These are phyloP conservation scores for Xanthoconium purpureum DNA, from an alignment of 768 basidiomycete genomes.

Conservation along the genomic window DNA sequence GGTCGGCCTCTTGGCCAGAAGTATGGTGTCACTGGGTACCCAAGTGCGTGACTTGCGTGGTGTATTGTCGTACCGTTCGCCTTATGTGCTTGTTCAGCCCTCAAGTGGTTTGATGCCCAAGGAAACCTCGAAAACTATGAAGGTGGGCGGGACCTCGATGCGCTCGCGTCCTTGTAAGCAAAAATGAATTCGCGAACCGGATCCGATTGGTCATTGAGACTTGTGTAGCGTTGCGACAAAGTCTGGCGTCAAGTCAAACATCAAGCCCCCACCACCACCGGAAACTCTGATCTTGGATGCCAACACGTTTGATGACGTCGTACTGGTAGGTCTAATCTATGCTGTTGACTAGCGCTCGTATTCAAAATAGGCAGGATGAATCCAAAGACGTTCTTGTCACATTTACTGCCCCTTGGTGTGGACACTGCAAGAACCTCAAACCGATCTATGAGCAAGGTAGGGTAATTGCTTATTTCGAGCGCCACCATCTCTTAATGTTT, in stretches of 20 bases:
- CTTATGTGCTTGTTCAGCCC: constrained; percentile 45
- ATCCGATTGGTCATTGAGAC: background rate
- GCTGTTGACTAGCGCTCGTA: background rate
- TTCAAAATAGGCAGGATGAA: constrained; percentile 42
- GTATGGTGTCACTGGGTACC: constrained; percentile 81
- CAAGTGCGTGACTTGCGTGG: constrained; percentile 54
- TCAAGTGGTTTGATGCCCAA: constrained; percentile 85
- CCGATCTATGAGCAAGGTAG: constrained; percentile 79
- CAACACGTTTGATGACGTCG: constrained; percentile 74
- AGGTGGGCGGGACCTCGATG: constrained; percentile 77
- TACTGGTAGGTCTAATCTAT: constrained; percentile 44
- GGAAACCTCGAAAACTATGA: constrained; percentile 69
- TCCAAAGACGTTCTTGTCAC: constrained; percentile 82
- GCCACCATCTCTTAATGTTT: background rate
- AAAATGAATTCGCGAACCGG: background rate
- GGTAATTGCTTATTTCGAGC: background rate
- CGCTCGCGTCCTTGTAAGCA: constrained; percentile 70
- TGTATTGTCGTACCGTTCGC: background rate
- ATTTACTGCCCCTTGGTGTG: constrained; percentile 87
- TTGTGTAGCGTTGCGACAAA: constrained; percentile 62
- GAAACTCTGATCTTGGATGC: constrained; percentile 64
- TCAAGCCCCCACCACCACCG: constrained; percentile 80
- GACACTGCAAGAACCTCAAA: constrained; percentile 92
- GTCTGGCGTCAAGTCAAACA: constrained; percentile 80
- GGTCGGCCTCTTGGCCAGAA: constrained; percentile 74